phyloP scores from a whole-genome alignment of 352 stramenopile genomes.

The Pythium biforme region DNA sequence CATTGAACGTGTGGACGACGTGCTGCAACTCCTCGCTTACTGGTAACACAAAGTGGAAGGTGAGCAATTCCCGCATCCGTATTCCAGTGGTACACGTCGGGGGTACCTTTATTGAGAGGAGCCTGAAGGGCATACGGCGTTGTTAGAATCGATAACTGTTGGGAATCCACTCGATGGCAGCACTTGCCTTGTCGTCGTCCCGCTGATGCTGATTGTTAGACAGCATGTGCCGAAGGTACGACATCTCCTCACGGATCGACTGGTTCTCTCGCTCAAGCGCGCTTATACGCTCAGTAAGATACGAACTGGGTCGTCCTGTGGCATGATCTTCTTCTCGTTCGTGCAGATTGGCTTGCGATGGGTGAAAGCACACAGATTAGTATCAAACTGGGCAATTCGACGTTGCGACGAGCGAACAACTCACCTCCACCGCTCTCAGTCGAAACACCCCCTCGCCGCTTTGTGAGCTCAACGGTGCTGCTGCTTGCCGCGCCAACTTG shows the following conservation, averaged over 20 bases:
- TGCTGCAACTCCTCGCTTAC: conserved; percentile 53
- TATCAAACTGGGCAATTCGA: too few species aligned
- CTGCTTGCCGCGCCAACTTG: conserved; percentile 15
- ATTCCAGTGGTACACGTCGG: too few species aligned
- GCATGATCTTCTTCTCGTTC: conserved; percentile 8
- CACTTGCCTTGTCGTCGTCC: conserved; percentile 51
- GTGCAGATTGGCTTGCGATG: background rate
- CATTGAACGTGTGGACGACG: conserved; percentile 48
- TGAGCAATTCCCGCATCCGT: too few species aligned
- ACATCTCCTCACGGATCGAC: conserved; percentile 48
- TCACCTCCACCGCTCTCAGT: conserved; percentile 2
- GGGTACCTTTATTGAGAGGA: conserved; percentile 30
- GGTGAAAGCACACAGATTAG: background rate
- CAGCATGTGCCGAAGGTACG: conserved; percentile 47
- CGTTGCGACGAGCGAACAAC: background rate
- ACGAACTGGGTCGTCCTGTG: background rate
- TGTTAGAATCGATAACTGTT: background rate
- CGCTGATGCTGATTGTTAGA: conserved; percentile 60
- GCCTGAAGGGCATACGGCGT: background rate
- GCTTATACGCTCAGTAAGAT: conserved; percentile 37
- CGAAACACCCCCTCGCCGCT: conserved; percentile 3
- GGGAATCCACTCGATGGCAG: background rate
- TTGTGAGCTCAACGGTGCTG: background rate
- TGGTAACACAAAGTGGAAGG: background rate
- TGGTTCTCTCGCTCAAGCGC: conserved; percentile 63